phyloP scores from a whole-genome alignment of 2,329 filamentous ascomycete species.

The Penicillium janthinellum region DNA sequence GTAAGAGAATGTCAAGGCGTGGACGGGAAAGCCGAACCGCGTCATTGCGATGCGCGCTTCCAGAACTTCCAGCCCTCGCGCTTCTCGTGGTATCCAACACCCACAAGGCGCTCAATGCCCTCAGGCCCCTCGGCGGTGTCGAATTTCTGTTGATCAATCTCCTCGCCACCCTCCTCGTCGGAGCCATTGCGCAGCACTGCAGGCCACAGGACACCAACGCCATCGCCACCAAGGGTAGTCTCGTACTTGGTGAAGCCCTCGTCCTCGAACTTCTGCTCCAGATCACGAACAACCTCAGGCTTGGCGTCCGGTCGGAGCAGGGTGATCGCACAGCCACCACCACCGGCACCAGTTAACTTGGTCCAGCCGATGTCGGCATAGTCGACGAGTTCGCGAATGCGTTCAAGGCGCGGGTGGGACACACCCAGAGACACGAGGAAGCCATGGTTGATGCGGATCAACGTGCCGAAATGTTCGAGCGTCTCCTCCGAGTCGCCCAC shows the following conservation, averaged over 20 bases:
- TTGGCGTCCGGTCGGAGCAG: conserved; percentile 71
- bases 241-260: conserved; percentile 84
- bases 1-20: background rate
- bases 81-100: conserved; percentile 70
- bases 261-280: conserved; percentile 66
- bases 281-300: conserved; percentile 57
- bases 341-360: conserved; percentile 93
- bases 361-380: conserved; percentile 92
- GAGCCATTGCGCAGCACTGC: conserved; percentile 83
- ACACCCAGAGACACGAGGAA: conserved; percentile 88
- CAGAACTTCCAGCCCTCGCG: conserved; percentile 86
- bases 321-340: conserved; percentile 93
- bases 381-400: conserved; percentile 87
- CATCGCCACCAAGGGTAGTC: conserved; percentile 88
- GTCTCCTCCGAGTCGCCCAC: conserved; percentile 64
- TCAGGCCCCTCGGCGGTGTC: conserved; percentile 80
- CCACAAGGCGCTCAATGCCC: conserved; percentile 84
- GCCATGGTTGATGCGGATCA: conserved; percentile 93
- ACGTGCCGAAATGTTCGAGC: conserved; percentile 75
- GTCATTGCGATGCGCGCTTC: conserved; percentile 49
- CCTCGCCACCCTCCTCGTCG: conserved; percentile 81
- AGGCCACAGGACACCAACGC: conserved; percentile 91
- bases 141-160: conserved; percentile 89
- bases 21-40: background rate
- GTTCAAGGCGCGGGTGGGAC: conserved; percentile 89